Evolutionary conservation across 2,329 filamentous ascomycete genomes (phyloP), one percentile per base, ranked within the genome.

Genomic region (Penicillium verrucosum): DNA sequence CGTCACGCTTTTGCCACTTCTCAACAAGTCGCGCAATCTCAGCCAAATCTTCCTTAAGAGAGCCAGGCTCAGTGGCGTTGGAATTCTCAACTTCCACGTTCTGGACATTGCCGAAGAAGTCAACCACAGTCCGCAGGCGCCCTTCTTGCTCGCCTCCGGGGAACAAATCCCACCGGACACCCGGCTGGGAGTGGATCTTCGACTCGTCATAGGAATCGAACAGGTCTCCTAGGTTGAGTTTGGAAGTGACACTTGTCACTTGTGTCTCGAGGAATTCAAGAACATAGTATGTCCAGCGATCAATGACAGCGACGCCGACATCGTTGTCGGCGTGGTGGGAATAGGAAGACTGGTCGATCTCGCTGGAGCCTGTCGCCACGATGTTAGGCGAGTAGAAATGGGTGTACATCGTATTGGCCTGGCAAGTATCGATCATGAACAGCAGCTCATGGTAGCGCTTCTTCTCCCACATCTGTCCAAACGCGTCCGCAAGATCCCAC

Each of bases 381-480:
- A 99, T 97, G 70, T 97, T 97, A 46, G 93, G 93, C 5, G 92
- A 96, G 80, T 99, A 99, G 70, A 99, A 90, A 68, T 96, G 93
- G 72, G 88, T 93, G 78, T 96, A 99, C 92, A 99, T 97, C 32
- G 94, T 99, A 75, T 99, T 99, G 54, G 94, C 94, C 78, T 99
- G 94, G 78, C 94, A 99, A 0, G 94, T 99, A 75, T 99, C 94
- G 76, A 99, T 99, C 94, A 99, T 99, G 81, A 99, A 99, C 56
- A 99, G 85, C 65, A 99, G 87, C 76, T 99, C 94, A 73, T 97
- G 90, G 76, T 97, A 99, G 80, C 94, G 88, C 80, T 95, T 95
- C 85, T 99, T 99, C 82, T 99, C 94, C 90, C 92, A 97, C 94
- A 99, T 99, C 80, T 99, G 93, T 76, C 95, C 92, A 73, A 99